Base-by-base conservation (phyloP, 129 eudicot genomes). In the Daucus carota region DNA sequence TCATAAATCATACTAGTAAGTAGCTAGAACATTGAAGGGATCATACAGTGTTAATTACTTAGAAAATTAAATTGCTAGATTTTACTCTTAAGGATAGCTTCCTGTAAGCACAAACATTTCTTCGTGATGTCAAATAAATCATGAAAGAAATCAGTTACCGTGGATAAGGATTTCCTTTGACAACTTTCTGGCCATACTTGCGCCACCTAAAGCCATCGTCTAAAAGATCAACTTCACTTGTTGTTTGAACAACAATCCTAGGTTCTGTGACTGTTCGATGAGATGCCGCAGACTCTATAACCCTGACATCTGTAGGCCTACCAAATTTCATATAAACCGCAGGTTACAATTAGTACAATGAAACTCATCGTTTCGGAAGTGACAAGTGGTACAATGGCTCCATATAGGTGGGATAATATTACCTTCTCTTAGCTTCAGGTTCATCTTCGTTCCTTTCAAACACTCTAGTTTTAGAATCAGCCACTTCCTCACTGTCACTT, bases 141-240 rank as follows among this genome's bases (percentile, higher is more conserved):
- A 79, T 31, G 70, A 20, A 62, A 52, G 43, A 45, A 45, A 72
- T 32, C n/a, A 34, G 6, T 63, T 74, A 90, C 98, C 98, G 88
- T 73, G 98, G 98, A 81, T 92, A 87, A 77, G 97, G 97, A 80
- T 92, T 92, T 66, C 97, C 97, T 84, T 92, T 92, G 67, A 92
- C 97, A 80, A 89, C 96, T 82, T 92, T 92, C 82, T 92, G 97
- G 40, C 97, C 97, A 80, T 92, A 92, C 85, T 92, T 92, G 62
- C 98, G 90, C 98, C 98, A 92, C 81, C 96, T 84, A 79, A 88
- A 93, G 63, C 98, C 98, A 73, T 93, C 98, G 73, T 93, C 98
- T 73, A 93, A 87, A 81, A 93, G 98, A 83, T 93, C 98, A 81
- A 93, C 89, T 84, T 93, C 98, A 79, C 98, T 93, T 17, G 98